Evolutionary conservation across 1,284 basidiomycete species (phyloP).

Genomic region (Papiliotrema laurentii): DNA sequence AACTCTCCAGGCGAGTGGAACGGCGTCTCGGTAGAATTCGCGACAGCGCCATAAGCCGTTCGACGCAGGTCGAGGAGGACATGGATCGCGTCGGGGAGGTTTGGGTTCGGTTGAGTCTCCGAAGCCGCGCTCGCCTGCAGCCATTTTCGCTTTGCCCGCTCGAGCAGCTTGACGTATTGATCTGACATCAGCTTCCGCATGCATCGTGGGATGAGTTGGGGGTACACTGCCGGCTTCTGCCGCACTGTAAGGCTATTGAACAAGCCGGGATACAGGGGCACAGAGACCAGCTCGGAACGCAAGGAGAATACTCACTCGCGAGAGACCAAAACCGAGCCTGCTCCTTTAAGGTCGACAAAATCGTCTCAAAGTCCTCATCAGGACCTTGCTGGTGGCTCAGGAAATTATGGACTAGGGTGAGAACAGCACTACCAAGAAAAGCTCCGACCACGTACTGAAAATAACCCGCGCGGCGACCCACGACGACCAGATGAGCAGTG

Average conservation of each 20-base stretch:
- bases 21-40: slow-evolving; percentile 32
- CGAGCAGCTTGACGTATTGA: slow-evolving; percentile 45
- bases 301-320: slow-evolving; percentile 45
- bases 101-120: slow-evolving; percentile 15
- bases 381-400: slow-evolving; percentile 29
- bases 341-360: slow-evolving; percentile 33
- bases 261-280: background rate
- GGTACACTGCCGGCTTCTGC: too few species aligned
- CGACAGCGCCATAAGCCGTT: slow-evolving; percentile 44
- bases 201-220: too few species aligned
- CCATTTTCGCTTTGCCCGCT: slow-evolving; percentile 44
- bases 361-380: slow-evolving; percentile 38
- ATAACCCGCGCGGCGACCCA: slow-evolving; percentile 47
- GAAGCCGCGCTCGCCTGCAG: slow-evolving; percentile 18
- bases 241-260: too few species aligned
- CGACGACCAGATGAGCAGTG: slow-evolving; percentile 45
- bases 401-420: slow-evolving; percentile 36
- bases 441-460: slow-evolving; percentile 33
- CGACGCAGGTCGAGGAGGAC: slow-evolving; percentile 46
- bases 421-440: background rate
- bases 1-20: slow-evolving; percentile 32
- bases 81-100: slow-evolving; percentile 46
- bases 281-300: too few species aligned
- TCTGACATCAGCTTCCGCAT: too few species aligned
- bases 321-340: slow-evolving; percentile 41